phyloP scores from a whole-genome alignment of 768 basidiomycete species.

The Termitomyces sp. region DNA sequence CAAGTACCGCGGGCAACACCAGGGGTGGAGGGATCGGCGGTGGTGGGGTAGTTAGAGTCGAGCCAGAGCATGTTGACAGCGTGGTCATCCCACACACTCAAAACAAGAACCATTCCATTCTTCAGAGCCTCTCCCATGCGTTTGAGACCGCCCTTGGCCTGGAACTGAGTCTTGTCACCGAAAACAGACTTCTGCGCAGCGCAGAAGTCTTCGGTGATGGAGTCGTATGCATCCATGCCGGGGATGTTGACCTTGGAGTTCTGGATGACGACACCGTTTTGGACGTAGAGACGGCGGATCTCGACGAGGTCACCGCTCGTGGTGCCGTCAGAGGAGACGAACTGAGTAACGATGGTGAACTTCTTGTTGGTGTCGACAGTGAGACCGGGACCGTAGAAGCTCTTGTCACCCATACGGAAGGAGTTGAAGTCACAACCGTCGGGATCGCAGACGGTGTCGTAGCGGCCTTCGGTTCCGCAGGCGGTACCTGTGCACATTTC shows the following conservation, averaged over 20 bases:
- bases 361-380: conserved; percentile 47
- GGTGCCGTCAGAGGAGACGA: conserved; percentile 45
- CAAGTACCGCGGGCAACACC: conserved; percentile 32
- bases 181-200: conserved; percentile 38
- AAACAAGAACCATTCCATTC: conserved; percentile 39
- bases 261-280: neutral
- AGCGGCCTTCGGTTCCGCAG: conserved; percentile 33
- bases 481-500: conserved; percentile 37
- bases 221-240: conserved; percentile 32
- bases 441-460: conserved; percentile 23
- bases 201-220: conserved; percentile 3
- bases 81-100: conserved; percentile 42
- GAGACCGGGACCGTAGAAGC: conserved; percentile 44
- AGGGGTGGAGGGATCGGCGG: conserved; percentile 14
- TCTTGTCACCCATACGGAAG: conserved; percentile 45
- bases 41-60: conserved; percentile 27
- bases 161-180: conserved; percentile 43
- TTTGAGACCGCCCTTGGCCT: conserved; percentile 37
- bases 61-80: conserved; percentile 26
- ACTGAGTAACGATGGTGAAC: conserved; percentile 59
- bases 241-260: conserved; percentile 27
- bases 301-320: conserved; percentile 44
- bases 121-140: conserved; percentile 31
- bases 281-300: conserved; percentile 26
- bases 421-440: conserved; percentile 57